These are phyloP conservation scores for Claviceps quebecensis DNA, from an alignment of 2,329 filamentous ascomycete species.

Conservation along the genomic window DNA sequence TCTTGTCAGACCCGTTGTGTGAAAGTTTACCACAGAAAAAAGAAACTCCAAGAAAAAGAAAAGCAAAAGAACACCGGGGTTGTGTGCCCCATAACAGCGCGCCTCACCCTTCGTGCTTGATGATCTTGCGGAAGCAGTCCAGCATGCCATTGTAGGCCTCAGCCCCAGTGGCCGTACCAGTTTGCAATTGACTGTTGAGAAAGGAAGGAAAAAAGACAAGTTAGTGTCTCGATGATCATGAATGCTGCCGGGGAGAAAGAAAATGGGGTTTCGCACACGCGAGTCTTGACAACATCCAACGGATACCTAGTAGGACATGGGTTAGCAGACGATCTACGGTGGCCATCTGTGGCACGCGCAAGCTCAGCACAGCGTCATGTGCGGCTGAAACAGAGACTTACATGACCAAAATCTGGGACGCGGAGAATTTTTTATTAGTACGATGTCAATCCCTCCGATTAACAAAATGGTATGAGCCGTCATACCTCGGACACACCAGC, in stretches of 20 bases:
- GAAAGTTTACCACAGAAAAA: background rate
- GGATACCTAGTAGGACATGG: slow-evolving; percentile 59
- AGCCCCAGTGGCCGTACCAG: slow-evolving; percentile 54
- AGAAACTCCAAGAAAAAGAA: background rate
- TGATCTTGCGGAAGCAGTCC: slow-evolving; percentile 95
- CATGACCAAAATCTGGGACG: slow-evolving; percentile 68
- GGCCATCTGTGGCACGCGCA: background rate
- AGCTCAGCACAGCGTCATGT: background rate
- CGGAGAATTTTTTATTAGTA: slow-evolving; percentile 1
- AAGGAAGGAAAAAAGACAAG: background rate
- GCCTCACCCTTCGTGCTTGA: slow-evolving; percentile 78
- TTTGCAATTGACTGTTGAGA: slow-evolving; percentile 64
- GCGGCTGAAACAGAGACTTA: slow-evolving; percentile 26
- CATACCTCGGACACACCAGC: slow-evolving; percentile 91
- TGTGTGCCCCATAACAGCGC: slow-evolving; percentile 11
- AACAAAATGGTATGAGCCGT: background rate
- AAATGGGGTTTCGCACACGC: slow-evolving; percentile 55
- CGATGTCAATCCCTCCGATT: background rate
- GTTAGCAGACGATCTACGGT: background rate
- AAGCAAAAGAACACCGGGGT: background rate
- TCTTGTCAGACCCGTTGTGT: background rate
- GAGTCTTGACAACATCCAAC: slow-evolving; percentile 93
- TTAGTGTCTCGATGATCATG: slow-evolving; percentile 8
- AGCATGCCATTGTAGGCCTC: slow-evolving; percentile 95
- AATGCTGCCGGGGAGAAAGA: slow-evolving; percentile 4